Percentiles rank a stretch among this genome's conserved stretches.
Evolutionary conservation across 164 flowering plant genomes (phyloP).

Genomic region (Vitis rotundifolia): DNA sequence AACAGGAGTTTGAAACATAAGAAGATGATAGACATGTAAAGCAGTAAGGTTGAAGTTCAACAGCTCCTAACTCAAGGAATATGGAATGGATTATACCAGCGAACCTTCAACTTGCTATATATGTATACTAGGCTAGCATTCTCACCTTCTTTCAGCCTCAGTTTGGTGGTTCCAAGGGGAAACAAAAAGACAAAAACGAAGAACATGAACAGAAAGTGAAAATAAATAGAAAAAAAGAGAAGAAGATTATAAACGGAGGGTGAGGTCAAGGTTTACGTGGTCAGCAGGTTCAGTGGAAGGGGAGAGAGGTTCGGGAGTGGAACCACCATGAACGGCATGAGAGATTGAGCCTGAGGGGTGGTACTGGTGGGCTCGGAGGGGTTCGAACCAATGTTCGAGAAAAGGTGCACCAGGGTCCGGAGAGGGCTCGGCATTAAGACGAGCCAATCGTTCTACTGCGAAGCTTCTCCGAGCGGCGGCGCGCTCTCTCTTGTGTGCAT

Average conservation of each 20-base stretch:
- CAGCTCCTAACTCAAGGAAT: too few species aligned
- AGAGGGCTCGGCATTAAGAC: too few species aligned
- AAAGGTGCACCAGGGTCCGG: too few species aligned
- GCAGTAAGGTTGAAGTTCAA: too few species aligned
- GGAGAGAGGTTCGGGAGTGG: slow-evolving; percentile 6
- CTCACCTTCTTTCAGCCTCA: not conserved
- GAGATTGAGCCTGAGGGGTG: not conserved
- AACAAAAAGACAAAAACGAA: not conserved
- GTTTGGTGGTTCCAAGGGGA: not conserved
- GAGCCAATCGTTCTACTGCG: slow-evolving; percentile 3
- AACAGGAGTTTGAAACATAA: too few species aligned
- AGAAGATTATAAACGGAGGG: slow-evolving; percentile 31
- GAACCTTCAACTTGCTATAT: too few species aligned
- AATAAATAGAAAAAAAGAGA: not conserved
- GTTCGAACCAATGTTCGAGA: slow-evolving; percentile 15
- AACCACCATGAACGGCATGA: not conserved
- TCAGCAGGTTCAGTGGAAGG: slow-evolving; percentile 9
- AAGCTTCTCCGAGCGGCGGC: slow-evolving; percentile 48
- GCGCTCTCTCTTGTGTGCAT: slow-evolving; percentile 72
- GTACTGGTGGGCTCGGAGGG: slow-evolving; percentile 1
- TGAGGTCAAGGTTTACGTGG: slow-evolving; percentile 36
- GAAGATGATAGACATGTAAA: too few species aligned
- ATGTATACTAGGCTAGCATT: too few species aligned
- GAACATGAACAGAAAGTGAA: not conserved
- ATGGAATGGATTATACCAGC: too few species aligned